phyloP scores from a whole-genome alignment of 768 basidiomycete species.

The Auriculariales sp. region DNA sequence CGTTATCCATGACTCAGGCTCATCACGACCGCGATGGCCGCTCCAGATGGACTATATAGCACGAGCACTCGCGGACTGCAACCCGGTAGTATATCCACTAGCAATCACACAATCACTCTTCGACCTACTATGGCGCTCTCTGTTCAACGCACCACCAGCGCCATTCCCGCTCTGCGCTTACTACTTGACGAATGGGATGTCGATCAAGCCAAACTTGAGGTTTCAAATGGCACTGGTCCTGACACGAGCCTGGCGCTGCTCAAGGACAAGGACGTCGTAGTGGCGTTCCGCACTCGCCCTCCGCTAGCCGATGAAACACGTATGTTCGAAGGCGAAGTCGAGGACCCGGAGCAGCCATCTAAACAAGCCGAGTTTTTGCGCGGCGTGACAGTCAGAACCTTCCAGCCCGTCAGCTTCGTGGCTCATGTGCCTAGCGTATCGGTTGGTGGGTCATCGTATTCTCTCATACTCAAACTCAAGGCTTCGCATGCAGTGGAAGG shows the following conservation, averaged over 20 bases:
- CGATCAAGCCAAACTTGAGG: not conserved
- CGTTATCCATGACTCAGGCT: too few relatives aligned
- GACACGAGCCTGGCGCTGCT: not conserved
- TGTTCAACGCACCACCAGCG: not conserved
- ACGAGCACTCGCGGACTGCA: too few relatives aligned
- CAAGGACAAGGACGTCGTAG: slow-evolving; percentile 14
- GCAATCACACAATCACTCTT: too few relatives aligned
- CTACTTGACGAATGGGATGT: not conserved
- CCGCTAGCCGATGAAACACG: slow-evolving; percentile 15
- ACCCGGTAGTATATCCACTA: too few relatives aligned
- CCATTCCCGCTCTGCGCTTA: not conserved
- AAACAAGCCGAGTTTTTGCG: slow-evolving; percentile 14
- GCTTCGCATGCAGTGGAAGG: slow-evolving; percentile 14
- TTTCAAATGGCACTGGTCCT: not conserved
- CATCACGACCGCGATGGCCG: too few relatives aligned
- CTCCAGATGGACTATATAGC: too few relatives aligned
- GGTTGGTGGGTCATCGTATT: slow-evolving; percentile 7
- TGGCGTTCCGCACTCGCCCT: slow-evolving; percentile 23
- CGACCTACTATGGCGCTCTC: slow-evolving; percentile 2
- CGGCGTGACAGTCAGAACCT: slow-evolving; percentile 16
- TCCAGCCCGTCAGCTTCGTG: slow-evolving; percentile 19
- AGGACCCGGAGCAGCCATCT: slow-evolving; percentile 7
- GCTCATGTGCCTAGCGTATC: slow-evolving; percentile 22
- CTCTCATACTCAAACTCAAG: not conserved
- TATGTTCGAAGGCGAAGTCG: not conserved